Percentiles rank a stretch among this genome's conserved stretches.
phyloP scores from a whole-genome alignment of 495 filamentous ascomycete species.

The Penicillium antarcticum region DNA sequence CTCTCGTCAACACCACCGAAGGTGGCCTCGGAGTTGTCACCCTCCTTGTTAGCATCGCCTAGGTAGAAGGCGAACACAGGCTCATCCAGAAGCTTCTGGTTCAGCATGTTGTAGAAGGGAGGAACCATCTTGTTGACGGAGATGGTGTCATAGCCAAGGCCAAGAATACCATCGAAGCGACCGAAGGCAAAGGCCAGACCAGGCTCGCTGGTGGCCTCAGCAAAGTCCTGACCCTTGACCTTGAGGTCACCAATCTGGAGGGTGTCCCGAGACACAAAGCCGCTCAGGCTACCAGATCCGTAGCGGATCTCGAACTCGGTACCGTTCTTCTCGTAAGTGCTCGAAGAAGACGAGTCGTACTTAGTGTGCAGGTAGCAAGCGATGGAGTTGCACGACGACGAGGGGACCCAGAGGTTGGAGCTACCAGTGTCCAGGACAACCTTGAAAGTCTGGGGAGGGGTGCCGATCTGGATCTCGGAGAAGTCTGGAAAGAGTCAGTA shows the following conservation, averaged over 20 bases:
- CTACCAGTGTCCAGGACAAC: constrained; percentile 98
- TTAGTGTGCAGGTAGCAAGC: constrained; percentile 97
- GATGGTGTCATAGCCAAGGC: constrained; percentile 91
- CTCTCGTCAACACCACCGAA: constrained; percentile 89
- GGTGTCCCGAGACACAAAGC: constrained; percentile 85
- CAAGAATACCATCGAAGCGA: constrained; percentile 96
- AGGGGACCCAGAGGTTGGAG: constrained; percentile 99
- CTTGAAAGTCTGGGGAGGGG: constrained; percentile 93
- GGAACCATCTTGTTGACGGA: constrained; percentile 93
- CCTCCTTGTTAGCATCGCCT: constrained; percentile 65
- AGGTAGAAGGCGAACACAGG: constrained; percentile 97
- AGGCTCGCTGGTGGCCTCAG: constrained; percentile 91
- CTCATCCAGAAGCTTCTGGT: constrained; percentile 86
- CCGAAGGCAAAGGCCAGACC: constrained; percentile 98
- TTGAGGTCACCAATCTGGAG: constrained; percentile 85
- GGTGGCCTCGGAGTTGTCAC: constrained; percentile 77
- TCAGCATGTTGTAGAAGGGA: constrained; percentile 93
- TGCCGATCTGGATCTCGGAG: constrained; percentile 91
- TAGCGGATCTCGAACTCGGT: constrained; percentile 91
- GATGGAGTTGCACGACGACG: constrained; percentile 84
- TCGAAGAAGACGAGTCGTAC: constrained; percentile 89
- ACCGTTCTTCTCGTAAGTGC: constrained; percentile 92
- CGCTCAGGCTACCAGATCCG: constrained; percentile 90
- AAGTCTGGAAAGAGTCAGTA: constrained; percentile 64
- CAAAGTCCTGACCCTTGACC: constrained; percentile 86